Base-by-base conservation (phyloP, 225 moss, liverwort and hornwort species). In the Polytrichum commune region DNA sequence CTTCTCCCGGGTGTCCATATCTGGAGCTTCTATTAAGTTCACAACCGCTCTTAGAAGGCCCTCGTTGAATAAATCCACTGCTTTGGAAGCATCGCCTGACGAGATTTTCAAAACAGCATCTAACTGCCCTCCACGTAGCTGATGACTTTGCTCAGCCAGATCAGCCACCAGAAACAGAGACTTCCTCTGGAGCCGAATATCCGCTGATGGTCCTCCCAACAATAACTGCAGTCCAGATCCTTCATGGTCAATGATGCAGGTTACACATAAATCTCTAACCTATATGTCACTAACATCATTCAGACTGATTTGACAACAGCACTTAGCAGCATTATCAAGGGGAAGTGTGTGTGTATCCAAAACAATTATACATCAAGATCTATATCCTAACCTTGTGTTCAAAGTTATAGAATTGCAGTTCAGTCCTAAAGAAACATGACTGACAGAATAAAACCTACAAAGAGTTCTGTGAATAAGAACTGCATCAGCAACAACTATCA, bases 1-100 rank as follows among this genome's bases (percentile, higher is more conserved):
- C 93, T 96, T 96, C 79, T 96, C 93, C 83, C 86, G 83, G 61
- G 88, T 96, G 79, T 96, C 96, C 83, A 96, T 62, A 71, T 96
- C 96, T 26, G 86, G 77, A 46, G 89, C 77, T 76, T 93, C 90
- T 60, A 86, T 62, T 76, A 92, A 68, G 35, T 73, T 80, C 68
- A 92, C 96, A 16, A 93, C 87, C 32, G 93, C 75, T 75, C 83
- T 89, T 65, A 96, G 75, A 19, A 96, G 84, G 69, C 87, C 75
- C 67, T 93, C 90, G 66, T 80, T 87, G 27, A 93, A 74, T 32
- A 85, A 77, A 62, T 77, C 73, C 78, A 81, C 81, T 19, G 87
- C 78, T 27, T 79, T 69, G 1, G 76, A 73, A 38, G 64, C 5
- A 57, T 46, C 13, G 3, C 23, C 58, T 24, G 67, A 67, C n/a